Evolutionary conservation across 768 basidiomycete species (phyloP).

Genomic region (Sarcodon aspratus): DNA sequence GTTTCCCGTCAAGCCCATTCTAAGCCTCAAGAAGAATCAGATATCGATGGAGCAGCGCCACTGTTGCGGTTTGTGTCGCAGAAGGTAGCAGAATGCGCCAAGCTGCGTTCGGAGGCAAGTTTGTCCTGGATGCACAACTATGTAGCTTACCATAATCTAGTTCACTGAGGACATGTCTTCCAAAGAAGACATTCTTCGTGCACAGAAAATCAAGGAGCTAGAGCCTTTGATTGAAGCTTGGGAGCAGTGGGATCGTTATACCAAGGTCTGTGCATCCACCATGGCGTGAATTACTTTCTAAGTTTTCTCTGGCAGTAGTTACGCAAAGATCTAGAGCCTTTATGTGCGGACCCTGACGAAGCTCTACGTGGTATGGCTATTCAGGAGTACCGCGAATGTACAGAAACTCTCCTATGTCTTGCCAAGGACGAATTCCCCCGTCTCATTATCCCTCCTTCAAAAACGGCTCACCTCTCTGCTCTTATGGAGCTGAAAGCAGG

Average conservation of each 20-base stretch:
- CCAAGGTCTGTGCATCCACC: slow-evolving; percentile 34
- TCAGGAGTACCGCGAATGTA: slow-evolving; percentile 49
- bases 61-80: neutral
- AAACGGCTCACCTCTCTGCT: slow-evolving; percentile 57
- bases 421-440: slow-evolving; percentile 43
- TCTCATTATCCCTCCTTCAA: slow-evolving; percentile 63
- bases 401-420: slow-evolving; percentile 16
- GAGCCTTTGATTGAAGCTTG: slow-evolving; percentile 61
- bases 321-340: slow-evolving; percentile 45
- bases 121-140: neutral
- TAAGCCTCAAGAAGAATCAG: too few relatives aligned
- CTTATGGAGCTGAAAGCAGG: slow-evolving; percentile 88
- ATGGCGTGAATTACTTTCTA: neutral
- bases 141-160: slow-evolving; percentile 16
- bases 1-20: too few relatives aligned
- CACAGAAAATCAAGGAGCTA: slow-evolving; percentile 56
- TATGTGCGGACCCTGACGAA: slow-evolving; percentile 66
- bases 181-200: slow-evolving; percentile 42
- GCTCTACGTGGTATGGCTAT: slow-evolving; percentile 63
- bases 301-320: slow-evolving; percentile 35
- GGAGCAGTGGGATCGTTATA: slow-evolving; percentile 46
- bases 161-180: slow-evolving; percentile 42
- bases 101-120: neutral
- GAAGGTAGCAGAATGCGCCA: neutral
- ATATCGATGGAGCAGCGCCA: neutral